phyloP scores from a whole-genome alignment of 2,329 filamentous ascomycete species.

The Aspergillus brasiliensis region DNA sequence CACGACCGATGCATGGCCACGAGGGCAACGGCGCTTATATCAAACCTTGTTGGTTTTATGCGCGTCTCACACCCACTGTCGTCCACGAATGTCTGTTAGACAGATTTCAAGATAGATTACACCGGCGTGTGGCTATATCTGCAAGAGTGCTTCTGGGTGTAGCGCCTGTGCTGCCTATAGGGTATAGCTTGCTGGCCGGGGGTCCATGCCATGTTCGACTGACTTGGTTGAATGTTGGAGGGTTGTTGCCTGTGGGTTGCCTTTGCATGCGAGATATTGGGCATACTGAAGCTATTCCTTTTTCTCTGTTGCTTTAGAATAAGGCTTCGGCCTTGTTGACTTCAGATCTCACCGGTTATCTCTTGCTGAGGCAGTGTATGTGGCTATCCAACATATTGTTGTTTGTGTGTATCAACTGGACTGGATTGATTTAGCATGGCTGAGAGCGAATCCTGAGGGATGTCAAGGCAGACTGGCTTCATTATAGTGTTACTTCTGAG shows the following conservation, averaged over 20 bases:
- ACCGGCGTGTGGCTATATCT: not conserved
- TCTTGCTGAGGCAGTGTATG: not conserved
- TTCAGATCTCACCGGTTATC: not conserved
- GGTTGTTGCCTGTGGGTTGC: not conserved
- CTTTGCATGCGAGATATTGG: not conserved
- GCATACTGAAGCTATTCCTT: not conserved
- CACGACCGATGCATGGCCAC: not conserved
- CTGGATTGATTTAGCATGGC: not conserved
- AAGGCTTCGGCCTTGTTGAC: not conserved
- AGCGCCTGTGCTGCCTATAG: not conserved
- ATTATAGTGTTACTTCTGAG: not conserved
- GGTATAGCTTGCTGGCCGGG: no score
- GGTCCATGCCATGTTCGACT: no score
- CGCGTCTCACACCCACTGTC: not conserved
- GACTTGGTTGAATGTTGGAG: no score
- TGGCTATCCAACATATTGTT: not conserved
- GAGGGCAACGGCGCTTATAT: not conserved
- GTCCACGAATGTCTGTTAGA: not conserved
- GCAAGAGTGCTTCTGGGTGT: not conserved
- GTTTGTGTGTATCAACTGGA: not conserved
- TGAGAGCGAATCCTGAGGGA: not conserved
- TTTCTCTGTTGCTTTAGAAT: not conserved
- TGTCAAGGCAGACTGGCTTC: not conserved
- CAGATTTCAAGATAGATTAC: not conserved
- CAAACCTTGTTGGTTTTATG: conserved; percentile 1